Evolutionary conservation across 192 early-diverging fungal species (phyloP).

Genomic region (Coemansia sp.): DNA sequence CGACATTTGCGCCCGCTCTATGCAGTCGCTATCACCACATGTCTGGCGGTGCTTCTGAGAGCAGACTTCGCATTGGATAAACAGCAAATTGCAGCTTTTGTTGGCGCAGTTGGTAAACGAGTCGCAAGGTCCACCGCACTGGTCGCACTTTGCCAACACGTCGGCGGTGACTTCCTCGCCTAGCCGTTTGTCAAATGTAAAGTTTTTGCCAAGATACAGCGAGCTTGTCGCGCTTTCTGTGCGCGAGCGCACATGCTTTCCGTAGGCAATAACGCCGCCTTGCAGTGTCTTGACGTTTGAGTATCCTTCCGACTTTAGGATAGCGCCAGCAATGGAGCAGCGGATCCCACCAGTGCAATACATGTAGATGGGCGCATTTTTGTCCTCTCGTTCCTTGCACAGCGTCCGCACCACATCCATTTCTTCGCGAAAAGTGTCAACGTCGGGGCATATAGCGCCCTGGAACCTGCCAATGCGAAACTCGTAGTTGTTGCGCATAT

Average conservation of each 20-base stretch:
- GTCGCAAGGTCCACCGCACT: constrained; percentile 63
- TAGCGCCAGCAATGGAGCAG: constrained; percentile 74
- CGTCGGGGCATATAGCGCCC: constrained; percentile 63
- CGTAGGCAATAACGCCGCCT: constrained; percentile 76
- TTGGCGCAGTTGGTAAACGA: constrained; percentile 69
- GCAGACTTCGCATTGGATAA: constrained; percentile 65
- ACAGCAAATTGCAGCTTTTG: constrained; percentile 65
- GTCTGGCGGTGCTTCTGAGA: constrained; percentile 31
- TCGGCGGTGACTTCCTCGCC: constrained; percentile 65
- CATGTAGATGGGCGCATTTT: constrained; percentile 67
- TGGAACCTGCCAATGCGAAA: constrained; percentile 67
- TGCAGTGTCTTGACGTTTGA: constrained; percentile 63
- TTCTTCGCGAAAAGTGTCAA: constrained; percentile 68
- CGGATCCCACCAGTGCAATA: constrained; percentile 84
- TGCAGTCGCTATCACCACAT: constrained; percentile 33
- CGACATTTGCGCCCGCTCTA: constrained; percentile 35
- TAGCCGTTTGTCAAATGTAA: constrained; percentile 75
- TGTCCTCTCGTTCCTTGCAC: constrained; percentile 43
- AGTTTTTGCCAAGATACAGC: constrained; percentile 70
- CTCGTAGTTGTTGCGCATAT: constrained; percentile 81
- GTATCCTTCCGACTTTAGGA: constrained; percentile 62
- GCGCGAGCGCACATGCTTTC: constrained; percentile 53
- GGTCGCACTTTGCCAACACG: constrained; percentile 62
- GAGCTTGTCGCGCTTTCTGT: constrained; percentile 34
- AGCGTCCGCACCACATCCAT: constrained; percentile 62